Evolutionary conservation across 2,329 filamentous ascomycete genomes (phyloP).

Genomic region (Phialocephala subalpina): DNA sequence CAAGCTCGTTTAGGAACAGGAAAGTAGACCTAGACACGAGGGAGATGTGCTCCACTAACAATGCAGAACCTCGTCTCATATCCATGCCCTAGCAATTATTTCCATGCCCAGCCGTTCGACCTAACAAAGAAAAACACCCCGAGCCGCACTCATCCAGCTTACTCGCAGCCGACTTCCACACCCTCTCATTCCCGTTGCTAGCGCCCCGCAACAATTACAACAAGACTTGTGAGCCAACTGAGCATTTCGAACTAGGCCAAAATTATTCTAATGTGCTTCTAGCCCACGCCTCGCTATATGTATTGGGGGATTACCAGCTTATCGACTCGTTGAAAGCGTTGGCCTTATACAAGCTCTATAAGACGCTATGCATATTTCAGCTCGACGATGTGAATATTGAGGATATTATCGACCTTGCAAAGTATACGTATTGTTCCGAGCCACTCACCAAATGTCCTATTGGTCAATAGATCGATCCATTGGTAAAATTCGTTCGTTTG

Average conservation of each 20-base stretch:
- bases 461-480: no score
- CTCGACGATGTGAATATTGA: conserved; percentile 13
- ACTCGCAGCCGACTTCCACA: neutral
- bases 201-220: neutral
- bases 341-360: conserved; percentile 29
- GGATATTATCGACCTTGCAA: conserved; percentile 24
- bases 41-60: no score
- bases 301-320: conserved; percentile 15
- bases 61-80: no score
- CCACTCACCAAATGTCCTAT: no score
- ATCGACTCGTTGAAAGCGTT: conserved; percentile 25
- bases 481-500: no score
- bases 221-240: conserved; percentile 18
- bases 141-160: neutral
- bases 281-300: conserved; percentile 25
- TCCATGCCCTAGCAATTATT: no score
- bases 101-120: neutral
- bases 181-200: neutral
- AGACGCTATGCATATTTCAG: conserved; percentile 22
- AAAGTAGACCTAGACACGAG: no score
- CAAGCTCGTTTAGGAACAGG: no score
- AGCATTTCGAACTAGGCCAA: conserved; percentile 1
- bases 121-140: neutral
- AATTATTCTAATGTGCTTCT: conserved; percentile 26
- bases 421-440: conserved; percentile 27